Evolutionary conservation across 345 rosid genomes (phyloP), one percentile per base, ranked within the genome.

Genomic region (Dimocarpus longan): DNA sequence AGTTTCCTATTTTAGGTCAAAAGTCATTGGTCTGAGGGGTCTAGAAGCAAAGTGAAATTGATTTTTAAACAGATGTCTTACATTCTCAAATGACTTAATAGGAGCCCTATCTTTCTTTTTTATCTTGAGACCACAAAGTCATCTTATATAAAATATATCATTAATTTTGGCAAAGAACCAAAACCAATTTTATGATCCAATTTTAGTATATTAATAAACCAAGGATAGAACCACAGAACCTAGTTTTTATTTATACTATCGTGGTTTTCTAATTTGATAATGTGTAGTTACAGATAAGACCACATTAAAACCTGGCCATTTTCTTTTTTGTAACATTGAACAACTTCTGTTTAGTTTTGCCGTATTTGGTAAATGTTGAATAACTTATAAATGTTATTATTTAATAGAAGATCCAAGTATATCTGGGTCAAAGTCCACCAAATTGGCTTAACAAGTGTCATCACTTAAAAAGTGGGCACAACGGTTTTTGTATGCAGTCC

Each of bases 1-100:
- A 66, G 42, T 6, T 70, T 60, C 50, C 65, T 39, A 16, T 67
- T 79, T 16, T 76, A 82, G 82, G 71, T 13, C 50, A 26, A 48
- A 70, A 70, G 1, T 6, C 4, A 22, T 10, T 19, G 15, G 2
- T 13, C 11, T 44, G 5, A 6, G 9, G 44, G 3, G 13, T 11
- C 19, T 50, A 50, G 5, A 48, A 13, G 56, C 18, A 50, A 13
- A 13, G 56, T 50, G 5, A 50, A 50, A 50, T 12, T 11, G 16
- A 50, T 50, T 13, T 1, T 39, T 1, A 19, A 43, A 10, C 26
- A 68, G 10, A 39, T 67, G 52, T 10, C 50, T 6, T 19, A 19
- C 10, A 42, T 67, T 67, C 26, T 40, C 22, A 18, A 7, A 7
- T 67, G 24, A 67, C 8, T 40, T 9, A 0, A 42, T 0, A 43